phyloP scores from a whole-genome alignment of 1,284 basidiomycete species.

The Malassezia dermatis region DNA sequence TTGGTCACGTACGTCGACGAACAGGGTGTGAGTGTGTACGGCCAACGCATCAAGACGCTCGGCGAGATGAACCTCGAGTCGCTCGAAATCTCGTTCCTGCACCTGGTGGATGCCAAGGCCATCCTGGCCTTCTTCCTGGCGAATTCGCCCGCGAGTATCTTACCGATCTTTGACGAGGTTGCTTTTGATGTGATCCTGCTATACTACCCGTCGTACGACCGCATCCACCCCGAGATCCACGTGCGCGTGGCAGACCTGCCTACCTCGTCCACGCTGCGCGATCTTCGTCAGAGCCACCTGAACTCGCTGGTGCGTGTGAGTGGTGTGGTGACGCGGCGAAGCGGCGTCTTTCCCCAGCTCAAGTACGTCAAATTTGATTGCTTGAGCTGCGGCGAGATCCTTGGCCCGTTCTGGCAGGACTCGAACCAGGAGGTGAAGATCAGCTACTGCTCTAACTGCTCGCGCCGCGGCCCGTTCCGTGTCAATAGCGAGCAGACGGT shows the following conservation, averaged over 20 bases:
- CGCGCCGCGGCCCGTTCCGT: slow-evolving; percentile 83
- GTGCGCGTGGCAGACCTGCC: slow-evolving; percentile 92
- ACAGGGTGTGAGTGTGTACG: slow-evolving; percentile 81
- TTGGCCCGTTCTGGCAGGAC: slow-evolving; percentile 97
- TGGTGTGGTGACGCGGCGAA: slow-evolving; percentile 92
- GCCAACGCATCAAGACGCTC: slow-evolving; percentile 78
- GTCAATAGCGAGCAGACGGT: slow-evolving; percentile 99
- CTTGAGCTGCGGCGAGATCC: slow-evolving; percentile 63
- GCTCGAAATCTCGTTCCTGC: slow-evolving; percentile 87
- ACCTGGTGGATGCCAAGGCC: slow-evolving; percentile 78
- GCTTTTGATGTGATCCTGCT: slow-evolving; percentile 86
- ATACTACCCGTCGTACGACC: slow-evolving; percentile 90
- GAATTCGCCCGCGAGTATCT: slow-evolving; percentile 84
- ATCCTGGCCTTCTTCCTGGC: slow-evolving; percentile 94
- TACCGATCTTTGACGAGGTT: slow-evolving; percentile 88
- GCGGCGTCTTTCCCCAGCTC: slow-evolving; percentile 93
- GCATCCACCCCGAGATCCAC: slow-evolving; percentile 95
- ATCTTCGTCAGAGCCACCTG: slow-evolving; percentile 79
- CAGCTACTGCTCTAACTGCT: slow-evolving; percentile 73
- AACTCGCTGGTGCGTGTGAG: slow-evolving; percentile 90
- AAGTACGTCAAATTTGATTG: slow-evolving; percentile 99
- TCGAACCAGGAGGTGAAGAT: slow-evolving; percentile 86
- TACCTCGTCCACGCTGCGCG: slow-evolving; percentile 74
- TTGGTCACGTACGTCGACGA: slow-evolving; percentile 91
- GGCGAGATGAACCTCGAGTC: slow-evolving; percentile 97